These are phyloP conservation scores for Podaxis pistillaris DNA, from an alignment of 768 basidiomycete genomes.

Conservation along the genomic window DNA sequence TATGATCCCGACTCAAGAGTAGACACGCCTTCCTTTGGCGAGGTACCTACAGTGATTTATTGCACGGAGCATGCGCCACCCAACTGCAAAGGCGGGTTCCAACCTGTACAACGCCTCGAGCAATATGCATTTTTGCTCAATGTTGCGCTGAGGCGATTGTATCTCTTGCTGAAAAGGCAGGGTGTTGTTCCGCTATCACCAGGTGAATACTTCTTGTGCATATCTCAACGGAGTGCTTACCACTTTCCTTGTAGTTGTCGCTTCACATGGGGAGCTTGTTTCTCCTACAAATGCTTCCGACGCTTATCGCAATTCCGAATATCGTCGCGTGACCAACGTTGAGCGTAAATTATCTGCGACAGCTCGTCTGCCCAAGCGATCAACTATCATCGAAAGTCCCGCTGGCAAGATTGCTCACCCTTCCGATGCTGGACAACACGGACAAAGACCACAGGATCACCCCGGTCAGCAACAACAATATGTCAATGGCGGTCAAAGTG, in stretches of 20 bases:
- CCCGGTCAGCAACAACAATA: conserved; percentile 6
- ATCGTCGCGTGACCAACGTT: conserved; percentile 82
- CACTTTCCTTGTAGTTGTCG: conserved; percentile 18
- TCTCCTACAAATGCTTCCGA: conserved; percentile 57
- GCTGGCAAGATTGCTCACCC: conserved; percentile 83
- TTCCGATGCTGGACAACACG: conserved; percentile 40
- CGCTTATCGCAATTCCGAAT: conserved; percentile 88
- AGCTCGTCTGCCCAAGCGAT: conserved; percentile 87
- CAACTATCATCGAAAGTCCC: conserved; percentile 94
- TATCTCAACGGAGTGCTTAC: conserved; percentile 11
- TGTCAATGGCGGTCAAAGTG: background rate
- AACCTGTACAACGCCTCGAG: conserved; percentile 89
- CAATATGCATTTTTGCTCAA: conserved; percentile 97
- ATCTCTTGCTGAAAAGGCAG: conserved; percentile 81
- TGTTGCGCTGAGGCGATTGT: conserved; percentile 89
- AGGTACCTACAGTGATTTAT: conserved; percentile 68
- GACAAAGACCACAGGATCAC: conserved; percentile 11
- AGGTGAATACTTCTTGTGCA: conserved; percentile 39
- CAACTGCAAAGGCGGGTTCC: conserved; percentile 75
- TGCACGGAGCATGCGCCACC: conserved; percentile 76
- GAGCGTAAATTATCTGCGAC: conserved; percentile 96
- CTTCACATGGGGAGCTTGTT: conserved; percentile 26
- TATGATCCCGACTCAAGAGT: conserved; percentile 71
- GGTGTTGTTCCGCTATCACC: conserved; percentile 86
- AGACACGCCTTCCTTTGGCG: conserved; percentile 69